Evolutionary conservation across 495 filamentous ascomycete genomes (phyloP).

Genomic region (Cryomyces antarcticus): DNA sequence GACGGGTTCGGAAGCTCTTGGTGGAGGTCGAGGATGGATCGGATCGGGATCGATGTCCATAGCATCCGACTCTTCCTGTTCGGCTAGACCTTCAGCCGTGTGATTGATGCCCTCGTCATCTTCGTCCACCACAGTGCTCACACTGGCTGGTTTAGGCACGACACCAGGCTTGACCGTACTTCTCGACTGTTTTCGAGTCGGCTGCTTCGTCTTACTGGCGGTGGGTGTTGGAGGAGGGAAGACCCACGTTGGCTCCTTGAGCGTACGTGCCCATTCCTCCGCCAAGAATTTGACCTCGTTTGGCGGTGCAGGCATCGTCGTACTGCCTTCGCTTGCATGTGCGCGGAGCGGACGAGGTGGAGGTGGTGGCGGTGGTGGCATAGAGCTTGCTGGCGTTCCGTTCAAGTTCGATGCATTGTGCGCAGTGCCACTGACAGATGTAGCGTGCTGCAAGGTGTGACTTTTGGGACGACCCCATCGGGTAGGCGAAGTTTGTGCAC

Average conservation of each 20-base stretch:
- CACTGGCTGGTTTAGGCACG: neutral
- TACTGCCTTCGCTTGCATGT: slow-evolving; percentile 5
- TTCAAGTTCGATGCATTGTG: neutral
- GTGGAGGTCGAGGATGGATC: neutral
- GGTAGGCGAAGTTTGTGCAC: slow-evolving; percentile 16
- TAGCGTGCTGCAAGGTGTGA: neutral
- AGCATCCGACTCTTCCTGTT: slow-evolving; percentile 11
- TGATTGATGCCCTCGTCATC: slow-evolving; percentile 3
- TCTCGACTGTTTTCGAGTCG: slow-evolving; percentile 5
- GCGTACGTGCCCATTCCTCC: slow-evolving; percentile 44
- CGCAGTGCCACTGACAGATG: neutral
- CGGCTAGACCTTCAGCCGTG: neutral
- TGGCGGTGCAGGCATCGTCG: slow-evolving; percentile 18
- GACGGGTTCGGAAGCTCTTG: slow-evolving; percentile 4
- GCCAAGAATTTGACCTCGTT: slow-evolving; percentile 34
- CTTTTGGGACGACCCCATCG: slow-evolving; percentile 12
- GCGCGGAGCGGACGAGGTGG: slow-evolving; percentile 1
- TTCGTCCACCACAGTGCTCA: slow-evolving; percentile 2
- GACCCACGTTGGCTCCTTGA: slow-evolving; percentile 38
- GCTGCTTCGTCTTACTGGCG: slow-evolving; percentile 1
- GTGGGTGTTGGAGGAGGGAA: slow-evolving; percentile 5
- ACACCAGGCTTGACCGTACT: neutral
- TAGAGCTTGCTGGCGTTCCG: slow-evolving; percentile 3
- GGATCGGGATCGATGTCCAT: slow-evolving; percentile 20
- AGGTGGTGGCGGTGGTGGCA: slow-evolving; percentile 4